phyloP scores from a whole-genome alignment of 345 rosid genomes.

The Barbarea vulgaris region DNA sequence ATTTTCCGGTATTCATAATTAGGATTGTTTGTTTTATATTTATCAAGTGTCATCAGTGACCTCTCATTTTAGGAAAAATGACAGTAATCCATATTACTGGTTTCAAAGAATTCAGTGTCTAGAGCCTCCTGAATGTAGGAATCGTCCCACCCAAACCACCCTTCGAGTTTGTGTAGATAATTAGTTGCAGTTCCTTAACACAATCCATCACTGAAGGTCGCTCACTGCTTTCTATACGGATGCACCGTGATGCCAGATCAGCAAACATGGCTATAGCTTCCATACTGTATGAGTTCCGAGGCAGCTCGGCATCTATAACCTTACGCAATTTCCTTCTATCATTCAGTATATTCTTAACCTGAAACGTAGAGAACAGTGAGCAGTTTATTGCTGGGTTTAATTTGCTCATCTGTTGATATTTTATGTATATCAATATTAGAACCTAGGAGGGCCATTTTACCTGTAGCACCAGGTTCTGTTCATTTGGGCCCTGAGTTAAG shows the following conservation, averaged over 20 bases:
- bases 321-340: conserved; percentile 77
- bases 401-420: background rate
- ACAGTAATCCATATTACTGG: conserved; percentile 22
- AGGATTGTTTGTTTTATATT: conserved; percentile 14
- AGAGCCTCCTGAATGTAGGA: conserved; percentile 61
- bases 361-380: conserved; percentile 40
- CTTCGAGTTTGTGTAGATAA: conserved; percentile 69
- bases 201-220: conserved; percentile 87
- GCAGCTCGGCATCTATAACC: conserved; percentile 82
- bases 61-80: conserved; percentile 30
- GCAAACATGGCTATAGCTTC: conserved; percentile 91
- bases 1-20: background rate
- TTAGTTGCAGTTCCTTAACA: conserved; percentile 77
- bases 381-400: conserved; percentile 17
- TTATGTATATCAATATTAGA: conserved; percentile 4
- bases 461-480: conserved; percentile 96
- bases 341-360: conserved; percentile 81
- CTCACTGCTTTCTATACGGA: conserved; percentile 80
- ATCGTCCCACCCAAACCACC: conserved; percentile 59
- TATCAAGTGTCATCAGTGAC: conserved; percentile 14
- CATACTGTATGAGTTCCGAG: conserved; percentile 68
- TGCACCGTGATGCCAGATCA: conserved; percentile 90
- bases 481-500: conserved; percentile 77
- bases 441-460: conserved; percentile 41
- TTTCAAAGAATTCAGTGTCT: conserved; percentile 33